phyloP scores from a whole-genome alignment of 2,329 filamentous ascomycete species.

The Fusarium sp. region DNA sequence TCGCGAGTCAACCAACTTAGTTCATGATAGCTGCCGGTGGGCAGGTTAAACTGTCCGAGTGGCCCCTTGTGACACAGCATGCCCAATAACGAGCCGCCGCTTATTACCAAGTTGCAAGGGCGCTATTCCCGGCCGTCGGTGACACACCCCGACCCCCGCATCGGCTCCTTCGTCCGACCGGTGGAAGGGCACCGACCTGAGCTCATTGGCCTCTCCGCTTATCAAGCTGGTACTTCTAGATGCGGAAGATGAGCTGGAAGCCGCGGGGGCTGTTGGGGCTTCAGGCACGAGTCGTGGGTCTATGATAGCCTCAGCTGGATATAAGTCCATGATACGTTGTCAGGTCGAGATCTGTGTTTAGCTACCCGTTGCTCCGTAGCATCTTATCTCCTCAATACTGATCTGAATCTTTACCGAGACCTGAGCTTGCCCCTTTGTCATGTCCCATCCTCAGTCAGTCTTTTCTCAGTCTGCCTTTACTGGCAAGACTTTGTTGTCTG shows the following conservation, averaged over 20 bases:
- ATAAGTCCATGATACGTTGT: conserved; percentile 15
- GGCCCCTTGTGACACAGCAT: neutral
- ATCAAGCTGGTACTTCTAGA: neutral
- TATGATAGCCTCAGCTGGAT: conserved; percentile 8
- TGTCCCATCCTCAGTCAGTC: conserved; percentile 30
- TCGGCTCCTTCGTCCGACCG: conserved; percentile 5
- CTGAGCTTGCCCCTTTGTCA: neutral
- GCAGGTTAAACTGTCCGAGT: neutral
- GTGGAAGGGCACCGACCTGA: neutral
- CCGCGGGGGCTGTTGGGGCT: neutral
- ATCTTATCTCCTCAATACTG: neutral
- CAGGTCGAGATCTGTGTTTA: neutral
- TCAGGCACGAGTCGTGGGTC: neutral
- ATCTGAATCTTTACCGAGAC: neutral
- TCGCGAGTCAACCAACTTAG: conserved; percentile 4
- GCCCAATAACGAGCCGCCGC: conserved; percentile 2
- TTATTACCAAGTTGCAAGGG: neutral
- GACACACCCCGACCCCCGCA: conserved; percentile 5
- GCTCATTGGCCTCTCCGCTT: conserved; percentile 5
- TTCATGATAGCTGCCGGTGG: conserved; percentile 1
- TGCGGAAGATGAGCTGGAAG: neutral
- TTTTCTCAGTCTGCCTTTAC: conserved; percentile 16
- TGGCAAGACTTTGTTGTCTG: conserved; percentile 4
- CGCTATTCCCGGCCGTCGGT: conserved; percentile 12
- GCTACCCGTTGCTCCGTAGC: neutral